phyloP scores from a whole-genome alignment of 768 basidiomycete species.

The Lentinula edodes region DNA sequence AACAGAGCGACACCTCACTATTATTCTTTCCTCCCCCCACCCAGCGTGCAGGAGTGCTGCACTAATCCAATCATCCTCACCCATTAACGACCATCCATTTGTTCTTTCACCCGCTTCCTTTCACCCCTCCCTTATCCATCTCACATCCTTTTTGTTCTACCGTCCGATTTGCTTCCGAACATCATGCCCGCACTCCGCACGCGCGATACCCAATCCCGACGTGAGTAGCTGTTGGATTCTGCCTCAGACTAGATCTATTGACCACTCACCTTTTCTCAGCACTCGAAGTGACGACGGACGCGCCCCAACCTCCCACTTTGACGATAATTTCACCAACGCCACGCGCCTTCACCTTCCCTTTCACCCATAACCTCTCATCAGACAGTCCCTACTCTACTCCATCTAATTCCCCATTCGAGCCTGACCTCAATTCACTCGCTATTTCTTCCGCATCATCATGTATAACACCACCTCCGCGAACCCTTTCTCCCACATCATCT shows the following conservation, averaged over 20 bases:
- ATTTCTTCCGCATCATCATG: conserved; percentile 34
- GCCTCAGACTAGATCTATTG: conserved; percentile 3
- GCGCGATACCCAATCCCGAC: conserved; percentile 60
- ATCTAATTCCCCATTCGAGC: conserved; percentile 68
- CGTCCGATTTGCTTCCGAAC: conserved; percentile 22
- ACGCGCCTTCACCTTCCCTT: conserved; percentile 67
- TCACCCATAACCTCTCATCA: conserved; percentile 46
- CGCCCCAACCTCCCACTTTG: conserved; percentile 46
- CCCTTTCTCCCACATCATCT: conserved; percentile 39
- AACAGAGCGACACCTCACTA: conserved; percentile 45
- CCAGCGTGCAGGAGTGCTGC: conserved; percentile 28
- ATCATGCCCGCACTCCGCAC: conserved; percentile 79
- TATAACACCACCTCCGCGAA: conserved; percentile 30
- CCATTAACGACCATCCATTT: conserved; percentile 15
- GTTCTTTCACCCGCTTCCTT: conserved; percentile 20
- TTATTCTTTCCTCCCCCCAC: conserved; percentile 29
- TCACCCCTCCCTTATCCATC: conserved; percentile 19
- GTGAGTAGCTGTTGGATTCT: conserved; percentile 23
- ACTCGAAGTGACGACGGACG: conserved; percentile 74
- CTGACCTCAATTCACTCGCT: conserved; percentile 56
- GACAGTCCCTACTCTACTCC: conserved; percentile 69
- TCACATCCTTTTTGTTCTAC: conserved; percentile 12
- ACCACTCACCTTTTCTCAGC: conserved; percentile 31
- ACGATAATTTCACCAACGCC: conserved; percentile 66
- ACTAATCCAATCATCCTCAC: conserved; percentile 26